Conservation (phyloP, 2,329 filamentous ascomycete species). For the Penicillium sp. region DNA sequence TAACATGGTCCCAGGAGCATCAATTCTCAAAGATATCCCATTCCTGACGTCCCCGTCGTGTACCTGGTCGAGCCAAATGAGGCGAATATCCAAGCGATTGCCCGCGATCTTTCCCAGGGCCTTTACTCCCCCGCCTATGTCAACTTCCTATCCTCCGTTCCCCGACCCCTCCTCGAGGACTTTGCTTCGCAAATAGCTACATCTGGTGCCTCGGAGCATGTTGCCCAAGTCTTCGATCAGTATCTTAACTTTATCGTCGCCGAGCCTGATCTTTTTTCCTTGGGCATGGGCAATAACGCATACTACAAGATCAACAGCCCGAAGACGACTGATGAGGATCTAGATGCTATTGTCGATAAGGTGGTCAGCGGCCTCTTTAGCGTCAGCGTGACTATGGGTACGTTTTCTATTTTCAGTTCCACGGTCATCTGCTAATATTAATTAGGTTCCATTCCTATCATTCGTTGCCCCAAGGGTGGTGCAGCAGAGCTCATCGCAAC, state of each 20-base stretch:
- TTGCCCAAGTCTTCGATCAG: conserved; percentile 92
- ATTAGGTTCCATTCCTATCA: conserved; percentile 87
- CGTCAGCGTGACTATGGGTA: conserved; percentile 97
- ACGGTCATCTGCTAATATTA: background rate
- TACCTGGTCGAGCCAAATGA: conserved; percentile 91
- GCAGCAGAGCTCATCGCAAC: conserved; percentile 92
- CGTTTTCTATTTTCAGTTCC: conserved; percentile 18
- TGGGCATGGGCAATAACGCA: conserved; percentile 88
- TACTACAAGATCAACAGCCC: conserved; percentile 97
- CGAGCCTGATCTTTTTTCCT: conserved; percentile 91
- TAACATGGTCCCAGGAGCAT: conserved; percentile 65
- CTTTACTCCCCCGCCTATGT: conserved; percentile 93
- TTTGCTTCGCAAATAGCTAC: conserved; percentile 86
- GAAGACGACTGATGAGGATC: conserved; percentile 82
- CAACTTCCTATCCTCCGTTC: conserved; percentile 94
- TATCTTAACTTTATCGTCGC: conserved; percentile 97
- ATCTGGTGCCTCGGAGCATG: conserved; percentile 81
- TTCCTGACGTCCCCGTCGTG: conserved; percentile 93
- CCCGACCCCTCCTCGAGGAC: conserved; percentile 86
- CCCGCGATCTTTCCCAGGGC: conserved; percentile 78
- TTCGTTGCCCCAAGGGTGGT: conserved; percentile 87
- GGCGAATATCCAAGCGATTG: conserved; percentile 79
- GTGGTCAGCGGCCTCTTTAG: conserved; percentile 97
- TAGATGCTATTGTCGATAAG: conserved; percentile 83
- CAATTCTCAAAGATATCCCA: conserved; percentile 77